Evolutionary conservation across 75 land plant genomes (phyloP).

Genomic region (Larix kaempferi): DNA sequence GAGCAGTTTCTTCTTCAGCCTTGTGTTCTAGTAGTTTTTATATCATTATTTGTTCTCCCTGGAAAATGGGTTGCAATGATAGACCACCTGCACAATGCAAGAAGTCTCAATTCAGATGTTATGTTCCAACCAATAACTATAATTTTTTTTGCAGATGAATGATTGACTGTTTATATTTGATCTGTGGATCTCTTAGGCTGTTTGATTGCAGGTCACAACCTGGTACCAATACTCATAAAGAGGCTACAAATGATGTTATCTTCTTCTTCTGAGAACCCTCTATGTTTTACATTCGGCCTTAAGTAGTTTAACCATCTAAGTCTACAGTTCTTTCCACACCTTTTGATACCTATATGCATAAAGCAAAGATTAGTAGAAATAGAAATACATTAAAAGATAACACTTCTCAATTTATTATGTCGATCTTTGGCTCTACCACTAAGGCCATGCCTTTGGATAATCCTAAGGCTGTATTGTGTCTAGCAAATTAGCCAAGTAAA

Average conservation of each 20-base stretch:
- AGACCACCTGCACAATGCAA: constrained; percentile 82
- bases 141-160: neutral
- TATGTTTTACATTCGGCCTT: constrained; percentile 69
- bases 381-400: neutral
- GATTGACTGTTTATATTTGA: too few relatives aligned
- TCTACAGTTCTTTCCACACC: too few relatives aligned
- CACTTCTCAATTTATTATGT: too few relatives aligned
- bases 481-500: neutral
- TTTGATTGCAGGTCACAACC: constrained; percentile 22
- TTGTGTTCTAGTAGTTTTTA: constrained; percentile 99
- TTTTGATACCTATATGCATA: constrained; percentile 43
- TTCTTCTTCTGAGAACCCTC: constrained; percentile 56
- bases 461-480: neutral
- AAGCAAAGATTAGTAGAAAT: neutral
- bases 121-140: neutral
- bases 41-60: constrained; percentile 94
- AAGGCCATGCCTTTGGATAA: neutral
- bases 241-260: constrained; percentile 68
- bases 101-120: neutral
- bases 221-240: constrained; percentile 61
- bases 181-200: too few relatives aligned
- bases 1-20: too few relatives aligned
- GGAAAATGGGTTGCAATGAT: constrained; percentile 88
- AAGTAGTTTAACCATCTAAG: constrained; percentile 80
- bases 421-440: neutral